phyloP scores from a whole-genome alignment of 2,329 filamentous ascomycete genomes.

The Colletotrichum sp. region DNA sequence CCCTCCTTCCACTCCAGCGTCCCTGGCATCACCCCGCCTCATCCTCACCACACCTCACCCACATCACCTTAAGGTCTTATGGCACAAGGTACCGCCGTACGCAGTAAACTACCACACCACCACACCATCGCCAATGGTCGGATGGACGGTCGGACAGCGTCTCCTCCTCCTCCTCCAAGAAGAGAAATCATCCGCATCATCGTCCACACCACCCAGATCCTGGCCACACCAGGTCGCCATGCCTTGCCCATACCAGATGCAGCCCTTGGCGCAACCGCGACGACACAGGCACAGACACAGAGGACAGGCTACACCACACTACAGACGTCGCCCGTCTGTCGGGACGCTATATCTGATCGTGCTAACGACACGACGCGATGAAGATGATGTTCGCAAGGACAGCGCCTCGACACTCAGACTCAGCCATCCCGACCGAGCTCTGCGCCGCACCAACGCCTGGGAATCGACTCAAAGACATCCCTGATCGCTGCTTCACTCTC shows the following conservation, averaged over 20 bases:
- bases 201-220: not conserved
- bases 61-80: not conserved
- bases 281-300: not conserved
- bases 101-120: not conserved
- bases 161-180: not conserved
- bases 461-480: not conserved
- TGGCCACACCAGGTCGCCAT: not conserved
- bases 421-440: not conserved
- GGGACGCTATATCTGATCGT: not conserved
- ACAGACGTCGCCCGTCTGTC: not conserved
- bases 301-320: not conserved
- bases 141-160: not conserved
- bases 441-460: not conserved
- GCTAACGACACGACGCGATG: not conserved
- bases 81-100: not conserved
- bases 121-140: not conserved
- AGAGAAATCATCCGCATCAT: conserved; percentile 2
- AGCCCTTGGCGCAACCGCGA: not conserved
- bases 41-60: conserved; percentile 6
- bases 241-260: not conserved
- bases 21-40: conserved; percentile 12
- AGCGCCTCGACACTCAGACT: not conserved
- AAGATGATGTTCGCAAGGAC: conserved; percentile 13
- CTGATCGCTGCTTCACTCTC: conserved; percentile 1
- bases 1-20: not conserved